Base-by-base conservation (phyloP, 2,329 filamentous ascomycete genomes). In the Alternaria alternata region DNA sequence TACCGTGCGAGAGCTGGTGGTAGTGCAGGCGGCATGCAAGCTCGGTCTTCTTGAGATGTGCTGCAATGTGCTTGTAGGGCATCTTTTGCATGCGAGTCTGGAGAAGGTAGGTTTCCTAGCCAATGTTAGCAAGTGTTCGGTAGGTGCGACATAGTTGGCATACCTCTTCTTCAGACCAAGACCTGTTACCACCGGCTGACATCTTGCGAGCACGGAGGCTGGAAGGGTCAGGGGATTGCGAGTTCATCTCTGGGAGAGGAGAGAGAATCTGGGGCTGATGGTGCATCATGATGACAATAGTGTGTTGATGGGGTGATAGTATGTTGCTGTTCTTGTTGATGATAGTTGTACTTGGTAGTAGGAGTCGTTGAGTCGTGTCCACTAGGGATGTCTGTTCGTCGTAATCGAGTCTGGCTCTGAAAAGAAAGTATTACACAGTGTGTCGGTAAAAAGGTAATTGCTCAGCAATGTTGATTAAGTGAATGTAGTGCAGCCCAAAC, bases 31-130 rank as follows among this genome's bases (percentile, higher is more conserved):
- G 91, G 81, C 92, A 96, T 48, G 92, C 92, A 61, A 95, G 84
- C 81, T 95, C 92, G 0, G 92, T 95, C 84, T 95, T 96, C 81
- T 93, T 92, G 68, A 95, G 82, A 71, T 94, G 90, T 60, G 89
- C 87, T 59, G 92, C 92, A 75, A 95, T 95, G 77, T 94, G 91
- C 84, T 94, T 95, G 81, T 95, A 95, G 0, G 92, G 92, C 88
- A 94, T 93, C 81, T 94, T 94, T 73, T 94, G 91, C 72, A 92
- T 87, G 59, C 92, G 90, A 62, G 91, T 94, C 79, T 93, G 91
- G 62, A 95, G 86, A 55, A 95, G 88, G 78, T 94, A 95, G 59
- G 89, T 86, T 81, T 95, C 92, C 91, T 94, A 65, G 63, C 48
- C 36, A n/a, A 11, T 58, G 70, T 76, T 51, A 77, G 68, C 14